A percentile compares a stretch with the other conserved stretches of the same genome.
phyloP scores from a whole-genome alignment of 176 grass and related monocot species.

The Alloteropsis semialata region DNA sequence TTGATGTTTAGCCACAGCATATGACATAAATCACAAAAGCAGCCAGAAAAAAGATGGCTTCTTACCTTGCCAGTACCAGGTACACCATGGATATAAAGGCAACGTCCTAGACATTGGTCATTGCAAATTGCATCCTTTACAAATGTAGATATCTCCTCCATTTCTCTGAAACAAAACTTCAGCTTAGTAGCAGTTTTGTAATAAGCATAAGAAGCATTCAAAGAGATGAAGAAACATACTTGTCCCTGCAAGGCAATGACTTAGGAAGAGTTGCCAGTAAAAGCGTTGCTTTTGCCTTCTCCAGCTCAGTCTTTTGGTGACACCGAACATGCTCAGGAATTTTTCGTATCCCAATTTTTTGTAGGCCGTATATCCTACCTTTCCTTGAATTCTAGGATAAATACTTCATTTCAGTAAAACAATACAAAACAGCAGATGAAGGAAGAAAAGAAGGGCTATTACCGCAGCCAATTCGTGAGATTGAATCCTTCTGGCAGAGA shows the following conservation, averaged over 20 bases:
- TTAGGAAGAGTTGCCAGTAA: slow-evolving; percentile 83
- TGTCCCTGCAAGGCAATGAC: slow-evolving; percentile 94
- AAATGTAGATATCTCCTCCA: slow-evolving; percentile 87
- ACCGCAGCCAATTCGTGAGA: slow-evolving; percentile 65
- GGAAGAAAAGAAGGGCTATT: slow-evolving; percentile 11
- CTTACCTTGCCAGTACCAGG: slow-evolving; percentile 97
- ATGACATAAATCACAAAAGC: slow-evolving; percentile 20
- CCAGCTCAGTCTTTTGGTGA: slow-evolving; percentile 74
- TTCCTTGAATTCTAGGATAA: slow-evolving; percentile 60
- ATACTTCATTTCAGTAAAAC: slow-evolving; percentile 28
- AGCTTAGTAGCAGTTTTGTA: slow-evolving; percentile 17
- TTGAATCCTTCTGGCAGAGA: slow-evolving; percentile 32
- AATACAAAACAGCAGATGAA: slow-evolving; percentile 2
- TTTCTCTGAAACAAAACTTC: slow-evolving; percentile 63
- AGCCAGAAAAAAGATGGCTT: background rate
- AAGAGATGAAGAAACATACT: slow-evolving; percentile 47
- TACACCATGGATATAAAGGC: slow-evolving; percentile 97
- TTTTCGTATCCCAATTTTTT: slow-evolving; percentile 78
- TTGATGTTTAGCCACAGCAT: slow-evolving; percentile 6
- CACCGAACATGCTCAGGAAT: slow-evolving; percentile 69
- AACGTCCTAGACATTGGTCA: slow-evolving; percentile 86
- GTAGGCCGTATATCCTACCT: slow-evolving; percentile 78
- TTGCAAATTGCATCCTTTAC: slow-evolving; percentile 89
- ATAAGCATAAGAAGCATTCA: slow-evolving; percentile 6
- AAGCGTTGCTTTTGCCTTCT: slow-evolving; percentile 85